Base-by-base conservation (phyloP, 805 yeast species). In the Metschnikowia sp. region DNA sequence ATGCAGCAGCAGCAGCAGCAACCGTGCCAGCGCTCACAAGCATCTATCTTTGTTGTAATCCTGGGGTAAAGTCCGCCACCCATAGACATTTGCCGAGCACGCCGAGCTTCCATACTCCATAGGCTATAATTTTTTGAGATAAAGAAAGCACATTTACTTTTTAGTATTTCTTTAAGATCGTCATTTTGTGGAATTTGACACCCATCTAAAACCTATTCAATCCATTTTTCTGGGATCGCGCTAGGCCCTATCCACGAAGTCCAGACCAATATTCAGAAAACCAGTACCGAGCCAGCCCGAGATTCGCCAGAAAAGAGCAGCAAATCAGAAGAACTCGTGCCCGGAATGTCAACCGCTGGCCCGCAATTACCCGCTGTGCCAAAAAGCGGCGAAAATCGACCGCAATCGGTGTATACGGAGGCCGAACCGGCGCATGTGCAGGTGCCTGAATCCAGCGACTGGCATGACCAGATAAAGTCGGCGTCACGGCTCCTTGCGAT, bases 391-490 rank as follows among this genome's bases (percentile, higher is more conserved):
- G 33, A 32, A 6, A 32, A 32, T 11, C n/a, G 33, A 6, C 33
- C 33, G n/a, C n/a, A 32, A 32, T n/a, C n/a, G 11, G 33, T 19
- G 13, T 11, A 26, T 12, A 18, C n/a, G 18, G 39, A 13, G 29
- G 11, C 39, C 28, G 12, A 10, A 7, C 26, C 26, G 7, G 26
- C 26, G 26, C 26, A 22, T 22, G 26, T 22, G 26, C 26, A 22
- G 26, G 26, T 22, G 26, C 26, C 26, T 8, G 47, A 43, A 5
- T 9, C 19, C 40, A 19, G 13, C 32, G 45, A 32, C 35, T 45
- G 49, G 49, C 49, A 40, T 12, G 45, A 45, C 39, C 45, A 45
- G 36, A 33, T 45, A 11, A 45, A 41, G 15, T 45, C 49, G 4
- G 49, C 49, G 7, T 36, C 42, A 9, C 22, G 37, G 13, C 45